Percentiles rank a stretch among this genome's conserved stretches.
Conservation (phyloP, 768 basidiomycete genomes). For the Suillus decipiens region DNA sequence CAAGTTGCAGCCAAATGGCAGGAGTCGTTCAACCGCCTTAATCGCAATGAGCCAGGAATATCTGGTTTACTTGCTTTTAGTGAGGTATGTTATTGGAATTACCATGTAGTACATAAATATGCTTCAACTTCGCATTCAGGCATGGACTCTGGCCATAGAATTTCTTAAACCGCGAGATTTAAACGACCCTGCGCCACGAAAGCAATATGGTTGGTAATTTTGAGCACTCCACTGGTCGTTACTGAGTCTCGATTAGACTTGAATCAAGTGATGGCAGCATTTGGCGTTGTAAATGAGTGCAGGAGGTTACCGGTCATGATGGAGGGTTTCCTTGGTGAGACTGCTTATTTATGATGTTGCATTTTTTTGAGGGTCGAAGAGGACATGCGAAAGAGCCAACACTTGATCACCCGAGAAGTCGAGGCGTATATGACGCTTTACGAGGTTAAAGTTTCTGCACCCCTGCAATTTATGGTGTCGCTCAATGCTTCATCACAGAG, state of each 20-base stretch:
- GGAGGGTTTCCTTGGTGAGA: constrained; percentile 71
- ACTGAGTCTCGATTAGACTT: constrained; percentile 40
- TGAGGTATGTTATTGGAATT: constrained; percentile 40
- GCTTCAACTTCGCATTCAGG: constrained; percentile 38
- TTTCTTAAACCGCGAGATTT: constrained; percentile 60
- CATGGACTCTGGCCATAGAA: constrained; percentile 57
- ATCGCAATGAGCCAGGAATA: constrained; percentile 59
- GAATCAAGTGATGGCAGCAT: constrained; percentile 52
- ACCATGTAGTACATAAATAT: not conserved
- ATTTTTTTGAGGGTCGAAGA: constrained; percentile 41
- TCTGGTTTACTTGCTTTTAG: constrained; percentile 65
- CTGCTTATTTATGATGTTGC: not conserved
- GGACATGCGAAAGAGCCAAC: constrained; percentile 58
- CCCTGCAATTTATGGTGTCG: constrained; percentile 7
- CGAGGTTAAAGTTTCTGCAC: constrained; percentile 44
- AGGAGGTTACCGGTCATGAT: constrained; percentile 63
- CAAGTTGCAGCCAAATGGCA: constrained; percentile 75
- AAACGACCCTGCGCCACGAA: constrained; percentile 34
- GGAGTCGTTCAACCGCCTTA: constrained; percentile 65
- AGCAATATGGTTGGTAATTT: constrained; percentile 29
- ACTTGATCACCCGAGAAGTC: constrained; percentile 65
- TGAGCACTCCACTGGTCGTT: constrained; percentile 11
- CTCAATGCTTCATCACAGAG: constrained; percentile 34
- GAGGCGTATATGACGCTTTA: constrained; percentile 57
- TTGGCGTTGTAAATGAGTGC: constrained; percentile 57